These are phyloP conservation scores for Sporisorium sorghi DNA, from an alignment of 1,284 basidiomycete genomes.

Conservation along the genomic window DNA sequence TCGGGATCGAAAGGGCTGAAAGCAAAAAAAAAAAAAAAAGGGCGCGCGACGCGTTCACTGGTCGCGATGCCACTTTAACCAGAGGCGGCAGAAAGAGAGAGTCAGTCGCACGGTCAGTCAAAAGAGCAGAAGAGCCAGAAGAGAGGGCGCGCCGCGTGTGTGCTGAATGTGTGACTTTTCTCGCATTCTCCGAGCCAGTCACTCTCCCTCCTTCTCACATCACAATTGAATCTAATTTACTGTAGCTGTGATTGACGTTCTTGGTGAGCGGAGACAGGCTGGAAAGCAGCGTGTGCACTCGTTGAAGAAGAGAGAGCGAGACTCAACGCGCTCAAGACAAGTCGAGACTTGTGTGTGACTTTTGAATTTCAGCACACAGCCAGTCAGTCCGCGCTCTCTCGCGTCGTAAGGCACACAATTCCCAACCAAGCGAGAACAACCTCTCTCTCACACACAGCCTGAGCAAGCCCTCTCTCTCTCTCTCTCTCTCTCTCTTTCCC, in stretches of 20 bases:
- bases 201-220: neutral
- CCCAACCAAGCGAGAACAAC: neutral
- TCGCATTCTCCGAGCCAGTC: neutral
- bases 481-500: neutral
- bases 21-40: neutral
- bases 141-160: neutral
- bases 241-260: neutral
- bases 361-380: neutral
- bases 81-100: neutral
- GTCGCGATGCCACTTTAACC: constrained; percentile 38
- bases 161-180: neutral
- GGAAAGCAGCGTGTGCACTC: neutral
- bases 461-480: neutral
- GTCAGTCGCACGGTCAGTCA: neutral
- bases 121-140: neutral
- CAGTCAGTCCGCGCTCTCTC: neutral
- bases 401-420: neutral
- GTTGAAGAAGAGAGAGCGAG: neutral
- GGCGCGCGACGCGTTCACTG: constrained; percentile 38
- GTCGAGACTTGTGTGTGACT: too few species aligned
- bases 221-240: neutral
- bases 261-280: neutral
- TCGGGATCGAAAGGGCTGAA: neutral
- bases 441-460: neutral
- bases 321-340: too few species aligned